Percentiles rank a stretch among this genome's conserved stretches.
These are phyloP conservation scores for Angophora floribunda DNA, from an alignment of 345 rosid species.

Conservation along the genomic window DNA sequence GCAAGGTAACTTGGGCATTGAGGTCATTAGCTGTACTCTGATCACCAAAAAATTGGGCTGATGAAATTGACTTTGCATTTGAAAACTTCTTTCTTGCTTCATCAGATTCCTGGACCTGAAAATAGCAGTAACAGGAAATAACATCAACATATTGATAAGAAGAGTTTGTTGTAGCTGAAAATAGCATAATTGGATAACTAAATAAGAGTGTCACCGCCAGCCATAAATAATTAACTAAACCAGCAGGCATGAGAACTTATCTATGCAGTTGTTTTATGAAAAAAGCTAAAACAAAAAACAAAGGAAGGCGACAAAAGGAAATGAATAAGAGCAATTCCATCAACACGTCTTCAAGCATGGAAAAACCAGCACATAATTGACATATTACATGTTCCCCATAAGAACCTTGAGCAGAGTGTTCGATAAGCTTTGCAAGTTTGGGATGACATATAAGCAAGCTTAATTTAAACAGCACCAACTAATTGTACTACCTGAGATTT, in stretches of 20 bases:
- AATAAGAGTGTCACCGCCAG: not conserved
- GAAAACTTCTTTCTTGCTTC: constrained; percentile 97
- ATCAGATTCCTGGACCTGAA: constrained; percentile 82
- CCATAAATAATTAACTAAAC: not conserved
- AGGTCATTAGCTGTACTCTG: constrained; percentile 38
- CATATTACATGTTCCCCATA: not conserved
- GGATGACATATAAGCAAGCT: not conserved
- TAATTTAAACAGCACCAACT: not conserved
- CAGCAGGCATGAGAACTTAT: not conserved
- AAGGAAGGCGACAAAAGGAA: not conserved
- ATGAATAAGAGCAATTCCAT: not conserved
- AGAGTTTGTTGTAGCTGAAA: not conserved
- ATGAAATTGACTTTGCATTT: constrained; percentile 94
- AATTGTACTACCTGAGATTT: constrained; percentile 51
- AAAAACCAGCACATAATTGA: not conserved
- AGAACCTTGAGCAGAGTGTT: not conserved
- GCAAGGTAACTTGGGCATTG: constrained; percentile 79
- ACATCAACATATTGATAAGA: not conserved
- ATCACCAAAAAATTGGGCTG: constrained; percentile 87
- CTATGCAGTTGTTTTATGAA: not conserved
- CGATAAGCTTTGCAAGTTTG: not conserved
- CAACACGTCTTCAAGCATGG: not conserved
- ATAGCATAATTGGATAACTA: not conserved
- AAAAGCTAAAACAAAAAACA: not conserved
- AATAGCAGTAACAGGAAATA: not conserved